phyloP scores from a whole-genome alignment of 139 green algal species.

The Trebouxia sp. region DNA sequence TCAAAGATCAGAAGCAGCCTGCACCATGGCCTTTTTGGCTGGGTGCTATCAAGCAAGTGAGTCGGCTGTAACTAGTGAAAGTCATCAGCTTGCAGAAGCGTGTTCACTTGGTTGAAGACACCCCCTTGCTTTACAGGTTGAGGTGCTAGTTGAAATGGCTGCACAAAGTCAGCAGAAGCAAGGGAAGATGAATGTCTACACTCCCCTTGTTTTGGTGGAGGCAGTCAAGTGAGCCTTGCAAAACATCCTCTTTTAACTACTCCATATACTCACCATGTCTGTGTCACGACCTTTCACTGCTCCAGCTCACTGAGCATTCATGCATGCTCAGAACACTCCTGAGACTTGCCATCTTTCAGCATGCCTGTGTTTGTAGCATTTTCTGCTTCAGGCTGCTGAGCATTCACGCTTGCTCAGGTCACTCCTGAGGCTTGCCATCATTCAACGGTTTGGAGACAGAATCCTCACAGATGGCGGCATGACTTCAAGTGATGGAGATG shows the following conservation, averaged over 20 bases:
- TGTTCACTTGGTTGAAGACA: too few species aligned
- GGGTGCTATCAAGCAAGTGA: slow-evolving; percentile 44
- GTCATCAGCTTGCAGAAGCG: background rate
- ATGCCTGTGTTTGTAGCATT: too few species aligned
- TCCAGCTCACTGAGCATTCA: too few species aligned
- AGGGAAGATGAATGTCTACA: slow-evolving; percentile 37
- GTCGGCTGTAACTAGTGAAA: background rate
- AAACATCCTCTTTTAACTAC: too few species aligned
- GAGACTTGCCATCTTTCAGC: too few species aligned
- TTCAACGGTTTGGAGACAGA: slow-evolving; percentile 21
- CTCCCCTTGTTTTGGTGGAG: slow-evolving; percentile 37
- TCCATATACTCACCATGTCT: too few species aligned
- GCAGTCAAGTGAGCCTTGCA: slow-evolving; percentile 47
- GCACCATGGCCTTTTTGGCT: slow-evolving; percentile 39
- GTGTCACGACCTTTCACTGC: too few species aligned
- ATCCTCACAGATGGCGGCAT: slow-evolving; percentile 23
- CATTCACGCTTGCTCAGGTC: slow-evolving; percentile 31
- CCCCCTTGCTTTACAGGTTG: slow-evolving; percentile 28
- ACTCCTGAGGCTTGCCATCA: slow-evolving; percentile 32
- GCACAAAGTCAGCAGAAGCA: slow-evolving; percentile 24
- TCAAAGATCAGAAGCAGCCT: background rate
- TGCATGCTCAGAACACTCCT: too few species aligned
- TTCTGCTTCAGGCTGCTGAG: background rate
- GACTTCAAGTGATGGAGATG: slow-evolving; percentile 19
- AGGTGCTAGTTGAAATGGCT: slow-evolving; percentile 57